Evolutionary conservation across 2,329 filamentous ascomycete species (phyloP).

Genomic region (Thermoascus crustaceus): DNA sequence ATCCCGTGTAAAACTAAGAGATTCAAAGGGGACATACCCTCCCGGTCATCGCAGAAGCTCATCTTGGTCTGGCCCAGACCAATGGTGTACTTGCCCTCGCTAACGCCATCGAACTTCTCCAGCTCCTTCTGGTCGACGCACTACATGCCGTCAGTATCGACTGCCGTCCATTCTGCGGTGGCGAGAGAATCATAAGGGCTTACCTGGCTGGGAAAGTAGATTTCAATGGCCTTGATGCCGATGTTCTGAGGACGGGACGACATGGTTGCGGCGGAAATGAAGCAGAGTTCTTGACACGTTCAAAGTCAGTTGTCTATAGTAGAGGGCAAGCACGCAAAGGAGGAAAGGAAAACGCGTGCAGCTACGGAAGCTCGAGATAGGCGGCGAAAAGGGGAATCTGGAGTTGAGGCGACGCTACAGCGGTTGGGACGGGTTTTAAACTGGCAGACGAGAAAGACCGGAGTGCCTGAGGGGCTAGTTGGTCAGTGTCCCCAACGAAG

Average conservation of each 20-base stretch:
- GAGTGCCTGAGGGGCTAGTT: no score
- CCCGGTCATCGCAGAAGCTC: slow-evolving; percentile 84
- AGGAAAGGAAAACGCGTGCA: no score
- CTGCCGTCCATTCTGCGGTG: slow-evolving; percentile 8
- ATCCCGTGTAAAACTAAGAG: no score
- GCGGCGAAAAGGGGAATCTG: no score
- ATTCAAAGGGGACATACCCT: slow-evolving; percentile 49
- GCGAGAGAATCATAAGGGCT: slow-evolving; percentile 26
- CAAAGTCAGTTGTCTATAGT: background rate
- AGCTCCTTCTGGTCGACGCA: slow-evolving; percentile 78
- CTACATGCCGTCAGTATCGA: slow-evolving; percentile 36
- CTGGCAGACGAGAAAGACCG: no score
- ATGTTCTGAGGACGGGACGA: slow-evolving; percentile 73
- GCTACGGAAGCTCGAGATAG: no score
- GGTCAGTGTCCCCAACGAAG: no score
- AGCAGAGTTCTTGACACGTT: background rate
- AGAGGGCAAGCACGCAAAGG: background rate
- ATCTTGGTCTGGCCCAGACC: slow-evolving; percentile 86
- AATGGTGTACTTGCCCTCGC: slow-evolving; percentile 80
- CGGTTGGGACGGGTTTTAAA: no score
- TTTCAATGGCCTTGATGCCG: slow-evolving; percentile 87
- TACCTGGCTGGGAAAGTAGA: slow-evolving; percentile 83
- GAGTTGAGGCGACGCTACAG: no score
- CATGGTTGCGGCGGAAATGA: slow-evolving; percentile 43
- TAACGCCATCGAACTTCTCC: slow-evolving; percentile 79